Conservation (phyloP, 768 basidiomycete genomes). For the Suillus spraguei region DNA sequence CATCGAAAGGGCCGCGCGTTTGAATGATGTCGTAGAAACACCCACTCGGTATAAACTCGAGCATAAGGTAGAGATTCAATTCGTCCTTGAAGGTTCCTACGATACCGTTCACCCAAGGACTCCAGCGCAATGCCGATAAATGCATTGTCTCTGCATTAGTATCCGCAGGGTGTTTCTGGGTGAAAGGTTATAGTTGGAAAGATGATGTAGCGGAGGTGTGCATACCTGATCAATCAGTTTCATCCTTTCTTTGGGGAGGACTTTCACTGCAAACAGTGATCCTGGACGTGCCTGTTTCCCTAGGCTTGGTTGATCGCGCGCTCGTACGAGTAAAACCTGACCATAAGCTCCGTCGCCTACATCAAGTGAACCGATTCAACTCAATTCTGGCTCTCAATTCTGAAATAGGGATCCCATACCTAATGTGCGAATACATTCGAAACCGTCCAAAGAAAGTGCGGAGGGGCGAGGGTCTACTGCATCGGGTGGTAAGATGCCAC, state of each 20-base stretch:
- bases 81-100: slow-evolving; percentile 48
- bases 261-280: slow-evolving; percentile 51
- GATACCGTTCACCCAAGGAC: slow-evolving; percentile 52
- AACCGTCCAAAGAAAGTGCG: slow-evolving; percentile 37
- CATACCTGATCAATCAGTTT: slow-evolving; percentile 35
- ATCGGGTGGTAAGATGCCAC: slow-evolving; percentile 18
- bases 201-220: slow-evolving; percentile 1
- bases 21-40: slow-evolving; percentile 43
- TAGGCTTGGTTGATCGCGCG: slow-evolving; percentile 29
- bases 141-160: slow-evolving; percentile 44
- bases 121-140: slow-evolving; percentile 51
- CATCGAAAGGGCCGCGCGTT: slow-evolving; percentile 33
- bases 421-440: slow-evolving; percentile 45
- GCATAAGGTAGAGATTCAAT: slow-evolving; percentile 49
- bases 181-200: slow-evolving; percentile 7
- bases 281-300: slow-evolving; percentile 37
- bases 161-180: slow-evolving; percentile 28
- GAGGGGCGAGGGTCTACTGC: slow-evolving; percentile 41
- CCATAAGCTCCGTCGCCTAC: slow-evolving; percentile 48
- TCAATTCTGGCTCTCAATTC: background rate
- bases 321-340: slow-evolving; percentile 44
- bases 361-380: slow-evolving; percentile 6
- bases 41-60: slow-evolving; percentile 52
- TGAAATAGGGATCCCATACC: slow-evolving; percentile 32
- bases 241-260: slow-evolving; percentile 37